Evolutionary conservation across 1,139 yeast species (phyloP).

Genomic region (Suhomyces guaymorum): DNA sequence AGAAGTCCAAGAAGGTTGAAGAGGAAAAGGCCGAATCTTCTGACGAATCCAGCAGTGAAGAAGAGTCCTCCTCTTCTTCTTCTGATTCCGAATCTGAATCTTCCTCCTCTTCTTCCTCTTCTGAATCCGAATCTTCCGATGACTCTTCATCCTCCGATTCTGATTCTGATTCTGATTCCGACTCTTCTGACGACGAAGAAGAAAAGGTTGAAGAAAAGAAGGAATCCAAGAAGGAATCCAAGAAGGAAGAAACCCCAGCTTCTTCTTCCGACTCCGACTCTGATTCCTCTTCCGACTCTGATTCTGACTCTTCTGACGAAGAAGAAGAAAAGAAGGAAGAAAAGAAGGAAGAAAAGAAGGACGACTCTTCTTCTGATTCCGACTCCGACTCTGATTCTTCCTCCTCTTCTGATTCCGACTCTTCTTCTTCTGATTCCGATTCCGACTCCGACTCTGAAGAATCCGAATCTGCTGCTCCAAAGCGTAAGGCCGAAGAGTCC

Average conservation of each 20-base stretch:
- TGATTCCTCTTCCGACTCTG: slow-evolving; percentile 33
- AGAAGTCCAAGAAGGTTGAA: slow-evolving; percentile 27
- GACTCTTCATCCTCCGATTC: slow-evolving; percentile 7
- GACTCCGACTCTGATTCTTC: slow-evolving; percentile 20
- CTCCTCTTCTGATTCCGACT: slow-evolving; percentile 23
- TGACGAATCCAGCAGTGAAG: slow-evolving; percentile 14
- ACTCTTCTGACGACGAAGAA: slow-evolving; percentile 14
- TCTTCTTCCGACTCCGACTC: slow-evolving; percentile 23
- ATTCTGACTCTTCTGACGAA: slow-evolving; percentile 23
- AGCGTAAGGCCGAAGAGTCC: slow-evolving; percentile 39
- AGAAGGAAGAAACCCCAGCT: slow-evolving; percentile 22
- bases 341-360: slow-evolving; percentile 21
- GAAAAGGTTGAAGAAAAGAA: slow-evolving; percentile 5
- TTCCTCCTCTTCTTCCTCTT: slow-evolving; percentile 13
- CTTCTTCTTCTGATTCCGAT: slow-evolving; percentile 21
- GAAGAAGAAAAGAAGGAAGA: slow-evolving; percentile 27
- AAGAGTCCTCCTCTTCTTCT: slow-evolving; percentile 13
- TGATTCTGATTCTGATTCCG: slow-evolving; percentile 22
- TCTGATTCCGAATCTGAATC: slow-evolving; percentile 20
- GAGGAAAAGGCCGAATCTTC: slow-evolving; percentile 28
- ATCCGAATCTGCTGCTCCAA: slow-evolving; percentile 26
- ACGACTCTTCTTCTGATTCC: slow-evolving; percentile 16
- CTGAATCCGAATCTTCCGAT: slow-evolving; percentile 7
- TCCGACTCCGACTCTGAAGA: slow-evolving; percentile 25
- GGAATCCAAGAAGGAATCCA: slow-evolving; percentile 15